phyloP scores from a whole-genome alignment of 495 filamentous ascomycete genomes.

The Penicillium pancosmium region DNA sequence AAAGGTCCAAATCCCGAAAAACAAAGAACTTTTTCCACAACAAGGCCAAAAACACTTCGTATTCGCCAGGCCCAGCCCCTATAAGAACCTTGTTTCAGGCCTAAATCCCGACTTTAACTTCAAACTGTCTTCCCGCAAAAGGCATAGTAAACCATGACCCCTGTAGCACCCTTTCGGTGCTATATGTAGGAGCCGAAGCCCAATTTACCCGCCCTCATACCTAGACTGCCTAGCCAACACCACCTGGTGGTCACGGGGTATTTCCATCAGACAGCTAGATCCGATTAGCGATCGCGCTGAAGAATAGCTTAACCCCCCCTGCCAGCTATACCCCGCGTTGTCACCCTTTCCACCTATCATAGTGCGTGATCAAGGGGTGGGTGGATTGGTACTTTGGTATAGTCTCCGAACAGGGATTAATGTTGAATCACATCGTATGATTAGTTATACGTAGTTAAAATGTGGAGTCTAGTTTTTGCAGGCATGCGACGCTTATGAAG shows the following conservation, averaged over 20 bases:
- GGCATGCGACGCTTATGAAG: too few species aligned
- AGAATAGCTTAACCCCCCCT: conserved; percentile 8
- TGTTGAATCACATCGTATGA: neutral
- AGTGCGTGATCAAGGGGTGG: neutral
- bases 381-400: conserved; percentile 2
- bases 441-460: neutral
- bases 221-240: neutral
- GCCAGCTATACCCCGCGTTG: conserved; percentile 2
- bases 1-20: neutral
- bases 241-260: too few species aligned
- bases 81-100: neutral
- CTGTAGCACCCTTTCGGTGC: neutral
- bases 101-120: neutral
- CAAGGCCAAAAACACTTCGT: neutral
- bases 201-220: neutral
- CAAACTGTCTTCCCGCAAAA: neutral
- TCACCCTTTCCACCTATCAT: neutral
- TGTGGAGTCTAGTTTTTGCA: too few species aligned
- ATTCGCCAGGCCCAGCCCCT: neutral
- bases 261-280: neutral
- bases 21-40: neutral
- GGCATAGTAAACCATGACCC: neutral
- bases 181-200: neutral
- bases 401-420: conserved; percentile 3
- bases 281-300: conserved; percentile 6